Conservation (phyloP, 2,329 filamentous ascomycete species). For the Aspergillus calidoustus region DNA sequence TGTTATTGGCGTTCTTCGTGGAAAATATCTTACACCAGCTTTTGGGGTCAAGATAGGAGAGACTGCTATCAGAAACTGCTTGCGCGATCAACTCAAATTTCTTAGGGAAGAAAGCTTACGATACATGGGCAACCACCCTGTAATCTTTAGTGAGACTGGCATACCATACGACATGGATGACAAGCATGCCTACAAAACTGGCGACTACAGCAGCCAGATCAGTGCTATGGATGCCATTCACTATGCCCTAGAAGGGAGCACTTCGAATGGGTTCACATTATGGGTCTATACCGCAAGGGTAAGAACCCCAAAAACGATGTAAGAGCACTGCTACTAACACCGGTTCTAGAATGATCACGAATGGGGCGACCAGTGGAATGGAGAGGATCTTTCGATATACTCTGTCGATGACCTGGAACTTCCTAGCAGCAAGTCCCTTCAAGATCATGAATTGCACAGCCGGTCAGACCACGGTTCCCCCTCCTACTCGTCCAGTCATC, state of each 20-base stretch:
- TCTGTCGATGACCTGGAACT: constrained; percentile 78
- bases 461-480: constrained; percentile 51
- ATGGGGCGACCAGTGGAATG: constrained; percentile 95
- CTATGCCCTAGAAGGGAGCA: constrained; percentile 83
- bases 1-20: constrained; percentile 87
- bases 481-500: constrained; percentile 58
- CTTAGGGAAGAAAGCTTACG: constrained; percentile 87
- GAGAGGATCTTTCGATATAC: constrained; percentile 91
- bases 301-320: constrained; percentile 24
- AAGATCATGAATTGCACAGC: constrained; percentile 44
- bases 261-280: constrained; percentile 81
- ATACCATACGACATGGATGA: constrained; percentile 99
- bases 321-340: not conserved
- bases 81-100: constrained; percentile 82
- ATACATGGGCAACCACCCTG: constrained; percentile 85
- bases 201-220: constrained; percentile 91
- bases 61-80: constrained; percentile 89
- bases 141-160: constrained; percentile 91
- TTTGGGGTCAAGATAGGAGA: constrained; percentile 94
- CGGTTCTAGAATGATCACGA: constrained; percentile 75
- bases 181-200: constrained; percentile 91
- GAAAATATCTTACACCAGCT: constrained; percentile 83
- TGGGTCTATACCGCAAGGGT: constrained; percentile 84
- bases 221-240: constrained; percentile 96
- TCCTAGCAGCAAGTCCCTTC: constrained; percentile 35